These are phyloP conservation scores for Globisporangium irregulare DNA, from an alignment of 352 stramenopile genomes.

Conservation along the genomic window DNA sequence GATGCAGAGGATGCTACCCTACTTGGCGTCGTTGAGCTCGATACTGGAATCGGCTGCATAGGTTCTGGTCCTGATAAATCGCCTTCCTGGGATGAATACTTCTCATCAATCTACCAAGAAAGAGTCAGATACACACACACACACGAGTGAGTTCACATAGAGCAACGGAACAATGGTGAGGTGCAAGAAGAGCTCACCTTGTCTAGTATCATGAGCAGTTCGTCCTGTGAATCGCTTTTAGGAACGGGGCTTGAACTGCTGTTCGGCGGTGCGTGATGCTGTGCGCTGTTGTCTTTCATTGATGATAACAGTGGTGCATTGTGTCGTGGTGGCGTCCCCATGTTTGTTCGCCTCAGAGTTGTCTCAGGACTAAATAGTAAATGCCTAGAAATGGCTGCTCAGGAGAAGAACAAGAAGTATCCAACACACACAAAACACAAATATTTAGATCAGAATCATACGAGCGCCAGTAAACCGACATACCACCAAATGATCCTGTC, in stretches of 20 bases:
- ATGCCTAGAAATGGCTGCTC: conserved; percentile 37
- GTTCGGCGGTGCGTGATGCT: not conserved
- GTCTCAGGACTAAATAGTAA: conserved; percentile 47
- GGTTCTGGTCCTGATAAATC: not conserved
- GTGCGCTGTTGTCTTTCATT: not conserved
- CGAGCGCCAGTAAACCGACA: not conserved
- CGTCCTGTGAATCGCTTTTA: conserved; percentile 50
- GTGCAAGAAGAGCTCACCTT: conserved; percentile 20
- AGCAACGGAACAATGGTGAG: not conserved
- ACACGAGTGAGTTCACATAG: not conserved
- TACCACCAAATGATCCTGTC: not conserved
- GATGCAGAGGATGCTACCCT: not conserved
- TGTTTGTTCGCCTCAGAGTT: not conserved
- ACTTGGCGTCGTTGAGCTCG: not conserved
- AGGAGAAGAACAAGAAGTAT: not conserved
- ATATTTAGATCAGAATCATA: not conserved
- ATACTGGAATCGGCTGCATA: not conserved
- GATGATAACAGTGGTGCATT: not conserved
- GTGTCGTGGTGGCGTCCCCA: conserved; percentile 14
- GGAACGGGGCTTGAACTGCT: not conserved
- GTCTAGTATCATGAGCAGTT: conserved; percentile 56
- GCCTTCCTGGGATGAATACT: conserved; percentile 42
- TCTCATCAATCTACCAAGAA: conserved; percentile 40
- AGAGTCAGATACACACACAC: not conserved
- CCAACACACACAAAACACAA: not conserved